phyloP scores from a whole-genome alignment of 2,329 filamentous ascomycete species.

The Ascocoryne sarcoides region DNA sequence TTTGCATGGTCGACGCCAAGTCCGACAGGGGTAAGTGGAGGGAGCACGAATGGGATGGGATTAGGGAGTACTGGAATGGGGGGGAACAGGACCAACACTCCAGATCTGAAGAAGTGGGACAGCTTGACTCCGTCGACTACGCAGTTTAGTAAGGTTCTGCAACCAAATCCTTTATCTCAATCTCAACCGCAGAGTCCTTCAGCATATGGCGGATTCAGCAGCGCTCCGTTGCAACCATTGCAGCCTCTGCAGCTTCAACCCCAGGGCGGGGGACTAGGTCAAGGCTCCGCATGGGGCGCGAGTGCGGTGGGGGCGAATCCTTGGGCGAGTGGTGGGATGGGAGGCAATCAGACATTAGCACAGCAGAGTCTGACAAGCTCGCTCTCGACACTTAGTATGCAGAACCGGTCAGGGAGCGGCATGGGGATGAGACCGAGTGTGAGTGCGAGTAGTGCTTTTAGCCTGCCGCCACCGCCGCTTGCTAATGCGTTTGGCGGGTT shows the following conservation, averaged over 20 bases:
- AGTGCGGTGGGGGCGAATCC: slow-evolving; percentile 35
- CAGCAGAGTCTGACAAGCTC: too few relatives aligned
- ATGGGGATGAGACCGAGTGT: too few relatives aligned
- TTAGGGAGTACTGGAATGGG: too few relatives aligned
- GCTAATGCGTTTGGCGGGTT: neutral
- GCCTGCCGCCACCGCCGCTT: neutral
- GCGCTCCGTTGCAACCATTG: slow-evolving; percentile 14
- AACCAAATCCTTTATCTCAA: slow-evolving; percentile 33
- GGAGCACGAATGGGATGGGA: neutral
- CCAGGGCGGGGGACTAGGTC: too few relatives aligned
- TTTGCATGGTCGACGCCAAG: slow-evolving; percentile 59
- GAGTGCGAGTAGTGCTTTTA: too few relatives aligned
- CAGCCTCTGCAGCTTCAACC: too few relatives aligned
- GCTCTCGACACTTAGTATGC: too few relatives aligned
- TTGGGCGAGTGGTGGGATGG: too few relatives aligned
- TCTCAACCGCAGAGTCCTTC: slow-evolving; percentile 14
- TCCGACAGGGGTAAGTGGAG: slow-evolving; percentile 25
- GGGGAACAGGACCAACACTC: slow-evolving; percentile 51
- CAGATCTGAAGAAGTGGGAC: slow-evolving; percentile 47
- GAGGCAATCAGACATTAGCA: too few relatives aligned
- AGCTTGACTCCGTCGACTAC: slow-evolving; percentile 49
- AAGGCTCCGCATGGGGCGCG: too few relatives aligned
- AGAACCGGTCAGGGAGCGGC: too few relatives aligned
- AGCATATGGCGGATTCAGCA: slow-evolving; percentile 6
- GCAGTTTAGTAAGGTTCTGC: slow-evolving; percentile 50